Evolutionary conservation across 2,329 filamentous ascomycete genomes (phyloP).

Genomic region (Alternaria longipes): DNA sequence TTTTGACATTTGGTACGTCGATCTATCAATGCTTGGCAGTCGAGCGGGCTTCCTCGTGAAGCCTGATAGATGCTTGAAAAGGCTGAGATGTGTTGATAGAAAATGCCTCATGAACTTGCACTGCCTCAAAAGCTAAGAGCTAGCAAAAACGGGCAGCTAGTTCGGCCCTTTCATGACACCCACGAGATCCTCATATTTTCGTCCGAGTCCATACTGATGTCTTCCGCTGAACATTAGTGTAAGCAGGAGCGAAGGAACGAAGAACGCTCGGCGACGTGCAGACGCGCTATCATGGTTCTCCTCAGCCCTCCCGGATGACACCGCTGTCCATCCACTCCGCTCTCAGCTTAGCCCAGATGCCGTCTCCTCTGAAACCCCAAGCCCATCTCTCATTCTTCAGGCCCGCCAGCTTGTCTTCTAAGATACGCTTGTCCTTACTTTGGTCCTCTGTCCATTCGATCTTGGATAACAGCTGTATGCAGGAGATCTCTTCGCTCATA

Average conservation of each 20-base stretch:
- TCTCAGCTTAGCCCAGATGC: conserved; percentile 20
- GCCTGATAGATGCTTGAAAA: background rate
- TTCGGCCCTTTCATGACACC: background rate
- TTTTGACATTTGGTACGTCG: conserved; percentile 7
- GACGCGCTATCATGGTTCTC: background rate
- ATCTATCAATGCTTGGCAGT: conserved; percentile 12
- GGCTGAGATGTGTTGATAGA: background rate
- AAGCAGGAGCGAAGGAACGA: background rate
- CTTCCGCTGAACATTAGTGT: background rate
- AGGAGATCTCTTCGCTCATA: conserved; percentile 34
- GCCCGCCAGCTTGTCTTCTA: conserved; percentile 13
- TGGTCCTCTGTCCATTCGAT: conserved; percentile 3
- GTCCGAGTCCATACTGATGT: background rate
- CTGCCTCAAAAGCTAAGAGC: conserved; percentile 9
- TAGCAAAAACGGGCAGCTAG: background rate
- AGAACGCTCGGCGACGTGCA: background rate
- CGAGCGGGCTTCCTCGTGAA: conserved; percentile 7
- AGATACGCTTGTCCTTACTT: conserved; percentile 1
- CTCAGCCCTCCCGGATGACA: conserved; percentile 12
- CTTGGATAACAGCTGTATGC: conserved; percentile 19
- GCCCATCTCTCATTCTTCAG: conserved; percentile 24
- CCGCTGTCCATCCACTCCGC: conserved; percentile 29
- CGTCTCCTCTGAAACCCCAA: conserved; percentile 29
- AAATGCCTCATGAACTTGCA: conserved; percentile 16
- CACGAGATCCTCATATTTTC: background rate